Base-by-base conservation (phyloP, 2,329 filamentous ascomycete species). In the Lasiodiplodia hormozganensis region DNA sequence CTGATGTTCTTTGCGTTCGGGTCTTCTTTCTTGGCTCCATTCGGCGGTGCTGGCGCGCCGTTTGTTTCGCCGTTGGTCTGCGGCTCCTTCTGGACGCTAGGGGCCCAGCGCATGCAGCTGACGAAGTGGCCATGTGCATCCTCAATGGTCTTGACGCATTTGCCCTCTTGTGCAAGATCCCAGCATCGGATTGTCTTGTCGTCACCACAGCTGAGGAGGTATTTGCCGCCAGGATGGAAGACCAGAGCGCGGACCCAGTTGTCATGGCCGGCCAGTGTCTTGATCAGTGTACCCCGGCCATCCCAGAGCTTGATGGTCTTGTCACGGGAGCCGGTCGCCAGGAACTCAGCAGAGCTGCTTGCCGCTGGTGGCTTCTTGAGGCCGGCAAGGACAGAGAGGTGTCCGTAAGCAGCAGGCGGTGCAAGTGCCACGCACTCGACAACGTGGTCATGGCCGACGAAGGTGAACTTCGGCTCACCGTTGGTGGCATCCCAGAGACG, bases 131-230 rank as follows among this genome's bases (percentile, higher is more conserved):
- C 89, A 76, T 97, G 94, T 0, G 89, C 89, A 71, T 93, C 92
- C 47, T 86, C 85, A 18, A 98, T 82, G 0, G 89, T 90, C 80
- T 95, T 95, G 72, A 97, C 93, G 74, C 93, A 95, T 75, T 94
- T 94, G 52, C 92, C 93, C 78, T 97, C 94, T 77, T 98, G 95
- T 31, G 87, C 87, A 31, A 98, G 83, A 82, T 98, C 95, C 95
- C 95, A 98, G 83, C 94, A 97, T 67, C 94, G 87, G 69, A 98
- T 85, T 4, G 93, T 94, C 82, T 96, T 97, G 82, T 98, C 95
- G 77, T 98, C 95, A 18, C 91, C 88, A 23, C 92, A 92, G 7
- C 91, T 94, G 6, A 98, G 82, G 1, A 98, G 85, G 75, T 96
- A 97, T 80, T 95, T 96, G 53, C 95, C 95, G 10, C 93, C 92